Evolutionary conservation across 2,329 filamentous ascomycete genomes (phyloP).

Genomic region (Fulvia fulva): DNA sequence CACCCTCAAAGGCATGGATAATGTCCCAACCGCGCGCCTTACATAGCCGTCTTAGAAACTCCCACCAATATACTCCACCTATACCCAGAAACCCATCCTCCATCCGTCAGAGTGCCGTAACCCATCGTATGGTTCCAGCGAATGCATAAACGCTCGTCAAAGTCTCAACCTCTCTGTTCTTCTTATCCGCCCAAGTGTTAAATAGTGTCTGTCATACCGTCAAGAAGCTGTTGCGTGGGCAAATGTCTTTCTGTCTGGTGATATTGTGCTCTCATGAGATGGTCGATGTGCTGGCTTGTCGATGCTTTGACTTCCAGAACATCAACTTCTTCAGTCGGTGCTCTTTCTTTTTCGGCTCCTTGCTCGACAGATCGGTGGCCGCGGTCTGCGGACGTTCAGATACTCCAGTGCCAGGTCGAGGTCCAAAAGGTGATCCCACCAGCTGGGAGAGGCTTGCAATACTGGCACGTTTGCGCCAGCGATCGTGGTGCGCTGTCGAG

Average conservation of each 20-base stretch:
- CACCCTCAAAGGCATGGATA: background rate
- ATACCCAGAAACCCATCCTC: conserved; percentile 7
- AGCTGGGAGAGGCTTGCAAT: conserved; percentile 72
- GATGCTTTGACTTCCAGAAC: conserved; percentile 63
- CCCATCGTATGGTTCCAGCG: background rate
- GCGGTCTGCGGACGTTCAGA: conserved; percentile 40
- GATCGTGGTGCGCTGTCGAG: conserved; percentile 37
- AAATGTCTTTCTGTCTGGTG: background rate
- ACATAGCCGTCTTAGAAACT: conserved; percentile 15
- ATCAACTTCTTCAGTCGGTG: conserved; percentile 70
- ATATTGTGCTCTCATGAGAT: conserved; percentile 5
- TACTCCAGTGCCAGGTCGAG: conserved; percentile 7
- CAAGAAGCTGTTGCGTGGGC: background rate
- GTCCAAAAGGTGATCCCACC: conserved; percentile 67
- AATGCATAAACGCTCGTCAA: conserved; percentile 16
- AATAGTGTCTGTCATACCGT: background rate
- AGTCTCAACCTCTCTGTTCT: background rate
- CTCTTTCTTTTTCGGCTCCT: conserved; percentile 59
- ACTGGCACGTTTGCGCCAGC: conserved; percentile 69
- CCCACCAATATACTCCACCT: conserved; percentile 9
- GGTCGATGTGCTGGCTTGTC: conserved; percentile 23
- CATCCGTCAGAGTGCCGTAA: conserved; percentile 2
- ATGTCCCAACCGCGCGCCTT: conserved; percentile 2
- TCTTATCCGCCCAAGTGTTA: conserved; percentile 3
- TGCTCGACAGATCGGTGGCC: conserved; percentile 55